A percentile compares a stretch with the other conserved stretches of the same genome.
These are phyloP conservation scores for Barbarea vulgaris DNA, from an alignment of 345 rosid species.

Conservation along the genomic window DNA sequence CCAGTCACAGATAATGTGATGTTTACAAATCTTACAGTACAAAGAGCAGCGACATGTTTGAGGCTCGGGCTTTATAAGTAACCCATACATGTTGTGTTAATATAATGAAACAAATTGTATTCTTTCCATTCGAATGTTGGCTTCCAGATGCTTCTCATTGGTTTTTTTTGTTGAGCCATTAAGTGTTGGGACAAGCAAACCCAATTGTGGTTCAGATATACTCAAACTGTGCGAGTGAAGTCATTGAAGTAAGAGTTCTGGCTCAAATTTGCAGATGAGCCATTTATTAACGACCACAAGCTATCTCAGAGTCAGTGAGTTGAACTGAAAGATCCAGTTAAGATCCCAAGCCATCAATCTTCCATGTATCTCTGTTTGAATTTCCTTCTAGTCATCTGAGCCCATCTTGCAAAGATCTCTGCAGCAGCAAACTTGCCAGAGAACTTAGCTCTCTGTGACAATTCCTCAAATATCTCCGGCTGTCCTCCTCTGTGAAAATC, in stretches of 20 bases:
- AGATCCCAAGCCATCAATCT: constrained; percentile 6
- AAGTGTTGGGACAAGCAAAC: background rate
- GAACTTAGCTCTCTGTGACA: constrained; percentile 74
- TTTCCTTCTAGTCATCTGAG: constrained; percentile 59
- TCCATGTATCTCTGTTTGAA: constrained; percentile 39
- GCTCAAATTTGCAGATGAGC: no score
- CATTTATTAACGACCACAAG: no score
- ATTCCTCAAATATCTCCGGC: constrained; percentile 67
- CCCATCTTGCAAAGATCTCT: constrained; percentile 66
- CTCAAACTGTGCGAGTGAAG: no score
- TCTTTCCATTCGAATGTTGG: constrained; percentile 2
- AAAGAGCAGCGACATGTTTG: background rate
- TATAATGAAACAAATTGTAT: background rate
- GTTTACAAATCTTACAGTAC: constrained; percentile 1
- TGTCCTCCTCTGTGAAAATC: constrained; percentile 77
- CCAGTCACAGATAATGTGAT: background rate
- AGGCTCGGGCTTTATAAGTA: background rate
- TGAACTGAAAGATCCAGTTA: constrained; percentile 4
- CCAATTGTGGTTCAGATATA: no score
- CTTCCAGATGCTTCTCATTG: constrained; percentile 6
- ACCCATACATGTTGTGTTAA: constrained; percentile 11
- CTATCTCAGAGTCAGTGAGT: background rate
- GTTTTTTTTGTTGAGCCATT: background rate
- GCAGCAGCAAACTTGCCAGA: constrained; percentile 73
- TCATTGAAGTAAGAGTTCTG: no score